Base-by-base conservation (phyloP, 176 grass and related monocot genomes). In the Luzula sylvatica region DNA sequence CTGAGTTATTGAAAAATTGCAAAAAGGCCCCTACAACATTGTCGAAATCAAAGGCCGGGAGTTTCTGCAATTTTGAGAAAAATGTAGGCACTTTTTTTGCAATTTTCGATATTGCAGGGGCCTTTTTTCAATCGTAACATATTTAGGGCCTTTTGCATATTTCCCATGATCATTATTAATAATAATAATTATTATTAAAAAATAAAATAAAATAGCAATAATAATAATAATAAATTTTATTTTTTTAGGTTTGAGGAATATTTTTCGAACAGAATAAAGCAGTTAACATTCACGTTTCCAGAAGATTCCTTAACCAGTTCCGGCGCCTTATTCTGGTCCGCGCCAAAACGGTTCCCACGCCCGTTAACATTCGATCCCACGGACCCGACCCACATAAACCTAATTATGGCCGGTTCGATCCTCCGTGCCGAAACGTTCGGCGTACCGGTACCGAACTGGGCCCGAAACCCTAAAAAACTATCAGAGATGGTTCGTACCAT, bases 221-320 rank as follows among this genome's bases (percentile, higher is more conserved):
- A n/a, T n/a, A n/a, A n/a, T n/a, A n/a, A n/a, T n/a, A n/a, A n/a
- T n/a, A n/a, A n/a, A n/a, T 29, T 1, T 32, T 35, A n/a, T n/a
- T 54, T 14, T 15, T 26, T 17, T 74, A 87, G 82, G 69, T 94
- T 87, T 72, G 87, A 94, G 57, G 82, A 82, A 54, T 87, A 82
- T 80, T 94, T 94, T 51, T 70, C 67, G 9, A 94, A 87, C 46
- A 51, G 78, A 18, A 67, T 94, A 52, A 94, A 94, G 53, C 87
- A 87, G 52, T 76, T 94, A 16, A 87, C 82, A 11, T 87, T 79
- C 63, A 87, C 78, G n/a, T 79, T 87, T 52, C 87, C 87, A 21
- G 82, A 87, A 75, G 74, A 87, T 72, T 68, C 82, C 32, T 46
- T 72, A 53, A 94, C 74, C 17, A 94, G 82, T 59, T 78, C 58